Evolutionary conservation across 306 rosid genomes (phyloP).

Genomic region (Dalbergia oliveri): DNA sequence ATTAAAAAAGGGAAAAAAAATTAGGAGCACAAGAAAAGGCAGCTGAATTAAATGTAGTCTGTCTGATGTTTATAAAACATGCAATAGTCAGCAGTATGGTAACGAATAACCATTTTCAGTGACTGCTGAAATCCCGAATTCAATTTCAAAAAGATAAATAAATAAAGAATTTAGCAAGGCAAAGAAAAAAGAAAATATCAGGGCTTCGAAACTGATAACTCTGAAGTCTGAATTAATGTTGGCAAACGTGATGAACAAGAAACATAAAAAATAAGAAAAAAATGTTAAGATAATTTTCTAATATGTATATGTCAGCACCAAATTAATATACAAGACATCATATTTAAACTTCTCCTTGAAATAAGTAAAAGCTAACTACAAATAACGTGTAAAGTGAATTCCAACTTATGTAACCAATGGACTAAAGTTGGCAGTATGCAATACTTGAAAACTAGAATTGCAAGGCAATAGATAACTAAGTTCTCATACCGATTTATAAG

Average conservation of each 20-base stretch:
- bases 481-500: slow-evolving; percentile 86
- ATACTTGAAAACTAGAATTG: slow-evolving; percentile 28
- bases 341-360: neutral
- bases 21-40: neutral
- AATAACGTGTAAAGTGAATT: slow-evolving; percentile 11
- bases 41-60: neutral
- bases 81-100: neutral
- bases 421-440: neutral
- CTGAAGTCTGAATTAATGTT: slow-evolving; percentile 16
- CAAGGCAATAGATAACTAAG: slow-evolving; percentile 16
- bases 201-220: neutral
- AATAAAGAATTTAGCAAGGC: too few relatives aligned
- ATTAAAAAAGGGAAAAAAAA: neutral
- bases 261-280: neutral
- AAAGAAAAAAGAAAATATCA: neutral
- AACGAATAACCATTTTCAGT: too few relatives aligned
- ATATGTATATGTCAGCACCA: too few relatives aligned
- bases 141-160: too few relatives aligned
- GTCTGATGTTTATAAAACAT: slow-evolving; percentile 26
- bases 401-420: neutral
- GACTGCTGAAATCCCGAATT: too few relatives aligned
- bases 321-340: neutral
- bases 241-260: slow-evolving; percentile 1
- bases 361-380: neutral
- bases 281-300: neutral